Base-by-base conservation (phyloP, 2,329 filamentous ascomycete species). In the Metarhizium robertsii region DNA sequence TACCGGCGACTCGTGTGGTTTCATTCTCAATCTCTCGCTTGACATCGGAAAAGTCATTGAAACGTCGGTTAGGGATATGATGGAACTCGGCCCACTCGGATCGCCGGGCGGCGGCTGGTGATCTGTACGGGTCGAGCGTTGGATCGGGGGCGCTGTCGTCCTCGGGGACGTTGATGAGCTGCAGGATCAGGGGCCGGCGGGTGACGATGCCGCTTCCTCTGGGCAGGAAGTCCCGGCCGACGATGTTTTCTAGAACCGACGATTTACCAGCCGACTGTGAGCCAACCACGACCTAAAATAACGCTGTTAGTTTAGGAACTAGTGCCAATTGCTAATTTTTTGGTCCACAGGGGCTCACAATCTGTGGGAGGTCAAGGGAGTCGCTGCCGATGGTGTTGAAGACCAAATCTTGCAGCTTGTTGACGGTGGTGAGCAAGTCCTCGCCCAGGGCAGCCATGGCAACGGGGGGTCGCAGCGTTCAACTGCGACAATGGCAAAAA, bases 321-420 rank as follows among this genome's bases (percentile, higher is more conserved):
- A 7, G 10, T 34, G 32, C 10, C 32, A 34, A 34, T 34, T 34
- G 7, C 6, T 34, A 11, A 8, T 34, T 34, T 34, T 34, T 34
- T 34, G 32, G 32, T 11, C 32, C 10, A 53, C 43, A 50, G 49
- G 2, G 11, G 13, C 34, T 20, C 85, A 96, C 94, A 80, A 99
- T 99, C 76, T 99, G 94, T 57, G 94, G 94, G 56, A 99, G 79
- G 74, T 99, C 94, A 59, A 99, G 82, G 53, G 92, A 97, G 73
- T 99, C 94, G 78, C 92, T 97, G 74, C 94, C 94, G 73, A 99
- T 99, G 64, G 94, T 99, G 77, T 99, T 99, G 79, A 99, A 99
- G 68, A 99, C 94, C 68, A 99, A 77, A 74, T 97, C 94, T 75
- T 99, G 94, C 67, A 99, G 81, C 79, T 95, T 95, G 80, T 99